Evolutionary conservation across 805 yeast genomes (phyloP), one percentile per base, ranked within the genome.

Genomic region (Priceomyces castillae): DNA sequence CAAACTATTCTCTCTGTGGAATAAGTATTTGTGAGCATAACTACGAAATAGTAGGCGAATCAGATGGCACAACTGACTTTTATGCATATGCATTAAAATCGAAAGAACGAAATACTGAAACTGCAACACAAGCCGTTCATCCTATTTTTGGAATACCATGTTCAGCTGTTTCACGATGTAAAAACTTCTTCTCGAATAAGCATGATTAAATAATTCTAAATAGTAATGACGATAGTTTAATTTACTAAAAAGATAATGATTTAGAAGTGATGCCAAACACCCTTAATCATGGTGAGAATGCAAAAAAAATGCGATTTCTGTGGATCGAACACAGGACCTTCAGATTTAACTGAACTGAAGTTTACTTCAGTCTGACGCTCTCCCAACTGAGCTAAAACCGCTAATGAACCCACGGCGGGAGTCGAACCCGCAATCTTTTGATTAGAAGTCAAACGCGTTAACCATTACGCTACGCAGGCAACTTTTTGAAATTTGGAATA

Each of bases 261-360:
- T n/a, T n/a, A n/a, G n/a, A n/a, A n/a, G n/a, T n/a, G n/a, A n/a
- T n/a, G n/a, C n/a, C n/a, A n/a, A n/a, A n/a, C n/a, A n/a, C n/a
- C n/a, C n/a, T n/a, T n/a, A n/a, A n/a, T n/a, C n/a, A n/a, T n/a
- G n/a, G n/a, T n/a, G n/a, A n/a, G n/a, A n/a, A n/a, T n/a, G n/a
- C n/a, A n/a, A 58, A 64, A 57, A 51, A 42, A 45, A 53, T 77
- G 82, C 82, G 80, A 75, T 64, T 76, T 77, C 78, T 81, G 87
- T 80, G 88, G 87, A 80, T 82, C 84, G 88, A 83, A 83, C 87
- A 80, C 87, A 80, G 84, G 86, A 82, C 89, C 88, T 83, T 77
- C 86, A 82, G 86, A 81, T 81, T 57, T 55, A 52, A 59, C 59
- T 58, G 52, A 60, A 61, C 65, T 53, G 58, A 55, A 58, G 58